A percentile compares a stretch with the other conserved stretches of the same genome.
phyloP scores from a whole-genome alignment of 2,329 filamentous ascomycete genomes.

The Cytospora chrysosperma region DNA sequence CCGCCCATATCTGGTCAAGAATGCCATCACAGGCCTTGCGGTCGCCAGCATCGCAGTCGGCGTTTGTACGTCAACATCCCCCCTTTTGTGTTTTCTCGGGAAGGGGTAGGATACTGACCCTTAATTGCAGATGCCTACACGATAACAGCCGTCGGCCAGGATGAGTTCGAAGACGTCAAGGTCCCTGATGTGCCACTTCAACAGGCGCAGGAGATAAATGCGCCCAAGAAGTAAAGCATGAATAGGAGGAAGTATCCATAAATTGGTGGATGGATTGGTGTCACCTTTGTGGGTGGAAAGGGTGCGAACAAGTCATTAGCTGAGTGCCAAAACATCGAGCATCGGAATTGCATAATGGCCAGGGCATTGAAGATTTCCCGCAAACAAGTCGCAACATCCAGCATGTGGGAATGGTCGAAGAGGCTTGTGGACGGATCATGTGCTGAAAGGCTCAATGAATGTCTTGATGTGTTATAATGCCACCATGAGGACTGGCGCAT shows the following conservation, averaged over 20 bases:
- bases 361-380: background rate
- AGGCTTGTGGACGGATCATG: background rate
- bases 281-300: background rate
- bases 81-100: background rate
- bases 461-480: conserved; percentile 1
- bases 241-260: background rate
- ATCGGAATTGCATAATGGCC: background rate
- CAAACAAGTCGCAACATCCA: background rate
- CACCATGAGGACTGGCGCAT: conserved; percentile 10
- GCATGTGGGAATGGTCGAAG: background rate
- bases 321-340: background rate
- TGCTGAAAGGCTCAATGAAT: conserved; percentile 3
- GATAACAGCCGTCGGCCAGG: conserved; percentile 85
- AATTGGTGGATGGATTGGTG: background rate
- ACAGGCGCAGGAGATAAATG: conserved; percentile 31
- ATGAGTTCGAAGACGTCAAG: conserved; percentile 94
- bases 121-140: conserved; percentile 54
- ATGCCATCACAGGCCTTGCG: conserved; percentile 75
- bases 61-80: conserved; percentile 71
- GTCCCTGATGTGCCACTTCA: conserved; percentile 69
- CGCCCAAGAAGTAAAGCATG: conserved; percentile 31
- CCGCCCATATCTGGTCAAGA: conserved; percentile 88
- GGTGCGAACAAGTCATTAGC: background rate
- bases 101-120: background rate
- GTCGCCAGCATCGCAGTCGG: conserved; percentile 74